Base-by-base conservation (phyloP, 75 land plant genomes). In the Pinus albicaulis region DNA sequence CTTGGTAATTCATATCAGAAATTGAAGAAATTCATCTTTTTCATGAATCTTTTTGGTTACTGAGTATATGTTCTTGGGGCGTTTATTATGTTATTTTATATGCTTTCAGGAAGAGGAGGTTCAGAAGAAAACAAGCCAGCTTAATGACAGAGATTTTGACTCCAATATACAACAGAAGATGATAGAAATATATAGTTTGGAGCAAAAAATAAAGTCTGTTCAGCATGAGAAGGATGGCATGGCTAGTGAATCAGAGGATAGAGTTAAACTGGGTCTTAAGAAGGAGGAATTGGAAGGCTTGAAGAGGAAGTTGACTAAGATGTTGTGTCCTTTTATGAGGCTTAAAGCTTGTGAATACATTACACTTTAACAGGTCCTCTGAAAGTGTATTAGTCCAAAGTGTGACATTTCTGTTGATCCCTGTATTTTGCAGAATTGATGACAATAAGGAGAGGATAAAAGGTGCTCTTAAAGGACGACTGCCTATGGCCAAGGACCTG, bases 201-300 rank as follows among this genome's bases (percentile, higher is more conserved):
- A 91, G 36, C 86, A 87, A 58, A 83, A 85, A 48, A 85, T 93
- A 19, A 89, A 93, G 68, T 74, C 60, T 41, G 81, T 93, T 68
- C 84, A 85, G 64, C 84, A 86, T 41, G 96, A 91, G 75, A 96
- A 91, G 82, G 94, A 93, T 77, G 73, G 77, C 31, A 74, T 95
- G 76, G 86, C 87, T 61, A 86, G 77, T 77, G 96, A 96, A 76
- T 89, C 99, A 59, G 90, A 86, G 55, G 94, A 96, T 76, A 86
- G 91, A 81, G 89, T 88, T 25, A 84, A 84, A 76, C 65, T 96
- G 48, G 80, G 83, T 75, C 58, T 91, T 57, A 93, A 93, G 85
- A 93, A 89, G 72, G 82, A 84, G 0, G 92, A 93, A 24, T 57
- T 96, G 60, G 94, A 89, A 71, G 86, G 71, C 80, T 82, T 76